phyloP scores from a whole-genome alignment of 148 eudicot species.

The Camellia granthamiana region DNA sequence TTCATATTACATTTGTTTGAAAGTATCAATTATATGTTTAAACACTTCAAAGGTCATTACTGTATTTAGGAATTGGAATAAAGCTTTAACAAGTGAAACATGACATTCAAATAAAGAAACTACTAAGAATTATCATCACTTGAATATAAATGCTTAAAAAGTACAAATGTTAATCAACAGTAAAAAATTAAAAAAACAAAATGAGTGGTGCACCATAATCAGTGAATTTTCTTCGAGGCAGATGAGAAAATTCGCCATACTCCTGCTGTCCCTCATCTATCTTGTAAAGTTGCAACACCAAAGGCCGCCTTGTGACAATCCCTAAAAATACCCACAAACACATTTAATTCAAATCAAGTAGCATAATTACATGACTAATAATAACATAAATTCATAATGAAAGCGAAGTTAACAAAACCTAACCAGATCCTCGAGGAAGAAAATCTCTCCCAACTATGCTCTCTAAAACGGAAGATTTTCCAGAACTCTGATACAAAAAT shows the following conservation, averaged over 20 bases:
- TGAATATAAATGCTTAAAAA: background rate
- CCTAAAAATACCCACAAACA: conserved; percentile 36
- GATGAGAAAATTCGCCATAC: conserved; percentile 87
- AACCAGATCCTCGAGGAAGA: conserved; percentile 97
- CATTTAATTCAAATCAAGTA: background rate
- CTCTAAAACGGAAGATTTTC: conserved; percentile 90
- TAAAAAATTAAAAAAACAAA: background rate
- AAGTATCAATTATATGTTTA: background rate
- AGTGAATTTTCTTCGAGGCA: conserved; percentile 62
- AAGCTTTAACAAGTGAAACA: background rate
- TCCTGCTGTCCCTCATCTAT: conserved; percentile 69
- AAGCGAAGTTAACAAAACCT: conserved; percentile 16
- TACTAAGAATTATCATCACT: background rate
- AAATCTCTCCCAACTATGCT: conserved; percentile 94
- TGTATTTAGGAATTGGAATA: background rate
- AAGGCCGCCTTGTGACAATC: conserved; percentile 90
- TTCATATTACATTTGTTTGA: background rate
- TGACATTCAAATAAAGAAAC: background rate
- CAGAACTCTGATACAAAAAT: conserved; percentile 65
- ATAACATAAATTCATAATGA: background rate
- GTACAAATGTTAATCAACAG: background rate
- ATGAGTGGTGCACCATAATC: conserved; percentile 57
- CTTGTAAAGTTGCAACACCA: conserved; percentile 84
- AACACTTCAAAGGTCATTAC: background rate
- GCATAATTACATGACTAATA: background rate